These are phyloP conservation scores for Trichoderma brevicompactum DNA, from an alignment of 2,329 filamentous ascomycete genomes.

Conservation along the genomic window DNA sequence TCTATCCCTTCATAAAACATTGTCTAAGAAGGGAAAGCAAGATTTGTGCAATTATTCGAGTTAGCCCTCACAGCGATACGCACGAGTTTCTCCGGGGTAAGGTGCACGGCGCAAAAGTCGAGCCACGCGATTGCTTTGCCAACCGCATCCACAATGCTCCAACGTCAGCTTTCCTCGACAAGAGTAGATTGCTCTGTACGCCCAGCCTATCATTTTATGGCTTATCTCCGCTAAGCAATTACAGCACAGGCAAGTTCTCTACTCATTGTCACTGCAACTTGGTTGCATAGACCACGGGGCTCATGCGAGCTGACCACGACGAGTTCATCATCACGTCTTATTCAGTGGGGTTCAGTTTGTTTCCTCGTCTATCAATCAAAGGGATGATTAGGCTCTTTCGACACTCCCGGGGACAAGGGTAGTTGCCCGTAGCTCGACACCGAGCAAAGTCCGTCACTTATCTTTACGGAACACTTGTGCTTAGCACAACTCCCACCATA, in stretches of 20 bases:
- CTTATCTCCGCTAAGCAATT: background rate
- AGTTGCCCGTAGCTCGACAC: background rate
- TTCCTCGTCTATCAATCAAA: background rate
- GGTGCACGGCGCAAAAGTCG: background rate
- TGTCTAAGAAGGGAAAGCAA: slow-evolving; percentile 12
- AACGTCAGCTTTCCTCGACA: background rate
- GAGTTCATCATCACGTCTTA: background rate
- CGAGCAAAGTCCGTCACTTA: background rate
- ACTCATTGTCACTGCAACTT: background rate
- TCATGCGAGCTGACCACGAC: background rate
- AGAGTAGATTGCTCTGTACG: background rate
- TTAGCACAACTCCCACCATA: background rate
- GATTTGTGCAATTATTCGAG: background rate
- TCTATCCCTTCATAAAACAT: slow-evolving; percentile 11
- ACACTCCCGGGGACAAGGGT: background rate
- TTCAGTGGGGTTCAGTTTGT: background rate
- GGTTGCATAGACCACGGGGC: background rate
- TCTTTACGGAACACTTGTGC: background rate
- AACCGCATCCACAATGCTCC: background rate
- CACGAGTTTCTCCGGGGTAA: background rate
- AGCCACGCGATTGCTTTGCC: background rate
- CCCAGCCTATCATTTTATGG: background rate
- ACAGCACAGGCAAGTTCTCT: background rate
- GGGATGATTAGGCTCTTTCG: background rate
- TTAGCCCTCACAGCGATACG: background rate